These are phyloP conservation scores for Cryptosporidium baileyi DNA, from an alignment of 169 alveolate species.

Conservation along the genomic window DNA sequence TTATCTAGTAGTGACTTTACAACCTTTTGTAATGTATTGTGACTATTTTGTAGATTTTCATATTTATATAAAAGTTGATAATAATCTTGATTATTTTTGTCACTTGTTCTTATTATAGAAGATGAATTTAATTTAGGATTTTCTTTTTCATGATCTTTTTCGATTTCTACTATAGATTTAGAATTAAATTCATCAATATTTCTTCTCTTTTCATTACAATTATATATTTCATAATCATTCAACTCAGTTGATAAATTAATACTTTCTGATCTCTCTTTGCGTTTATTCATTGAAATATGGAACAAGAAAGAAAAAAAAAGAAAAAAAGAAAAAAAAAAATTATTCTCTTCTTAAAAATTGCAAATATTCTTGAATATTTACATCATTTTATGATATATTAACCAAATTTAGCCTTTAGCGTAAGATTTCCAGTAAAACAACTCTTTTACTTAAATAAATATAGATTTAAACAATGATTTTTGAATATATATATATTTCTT, in stretches of 20 bases:
- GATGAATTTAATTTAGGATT: background rate
- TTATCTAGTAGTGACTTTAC: slow-evolving; percentile 55
- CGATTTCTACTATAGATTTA: background rate
- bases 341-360: background rate
- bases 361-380: too few species aligned
- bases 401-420: too few species aligned
- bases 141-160: background rate
- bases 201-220: slow-evolving; percentile 31
- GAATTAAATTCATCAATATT: background rate
- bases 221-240: background rate
- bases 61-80: background rate
- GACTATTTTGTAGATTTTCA: slow-evolving; percentile 54
- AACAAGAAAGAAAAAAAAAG: background rate
- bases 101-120: background rate
- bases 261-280: slow-evolving; percentile 56
- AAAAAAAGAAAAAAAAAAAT: background rate
- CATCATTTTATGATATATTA: too few species aligned
- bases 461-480: too few species aligned
- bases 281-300: slow-evolving; percentile 19
- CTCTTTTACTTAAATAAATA: too few species aligned
- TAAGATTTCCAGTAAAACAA: too few species aligned
- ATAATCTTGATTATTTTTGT: background rate
- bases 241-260: background rate
- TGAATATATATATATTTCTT: too few species aligned
- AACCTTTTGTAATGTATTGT: slow-evolving; percentile 49